Percentiles rank a stretch among this genome's conserved stretches.
Conservation (phyloP, 805 yeast genomes). For the Pichia occidentalis region DNA sequence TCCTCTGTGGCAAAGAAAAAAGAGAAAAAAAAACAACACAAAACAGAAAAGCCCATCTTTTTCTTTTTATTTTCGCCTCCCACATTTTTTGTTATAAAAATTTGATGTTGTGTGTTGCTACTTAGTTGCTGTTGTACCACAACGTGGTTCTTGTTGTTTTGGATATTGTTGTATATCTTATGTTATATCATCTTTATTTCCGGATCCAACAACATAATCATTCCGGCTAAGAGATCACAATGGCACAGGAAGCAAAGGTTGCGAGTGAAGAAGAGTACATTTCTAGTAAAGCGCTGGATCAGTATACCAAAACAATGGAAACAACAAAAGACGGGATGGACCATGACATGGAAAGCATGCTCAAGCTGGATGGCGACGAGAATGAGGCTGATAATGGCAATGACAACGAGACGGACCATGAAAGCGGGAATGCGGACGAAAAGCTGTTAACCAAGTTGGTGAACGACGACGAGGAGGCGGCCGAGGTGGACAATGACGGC, state of each 20-base stretch:
- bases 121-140: background rate
- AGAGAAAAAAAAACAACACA: no score
- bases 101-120: background rate
- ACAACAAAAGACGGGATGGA: background rate
- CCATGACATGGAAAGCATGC: slow-evolving; percentile 3
- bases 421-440: background rate
- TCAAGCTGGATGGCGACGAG: slow-evolving; percentile 1
- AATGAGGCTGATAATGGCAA: background rate
- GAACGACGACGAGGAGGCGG: background rate
- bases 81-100: no score
- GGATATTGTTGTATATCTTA: no score
- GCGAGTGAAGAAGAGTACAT: slow-evolving; percentile 11
- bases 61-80: no score
- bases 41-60: no score
- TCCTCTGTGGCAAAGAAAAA: no score
- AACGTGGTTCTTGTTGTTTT: background rate
- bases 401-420: background rate
- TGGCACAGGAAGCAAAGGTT: background rate
- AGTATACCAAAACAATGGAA: slow-evolving; percentile 13
- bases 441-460: background rate
- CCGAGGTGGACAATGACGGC: slow-evolving; percentile 3
- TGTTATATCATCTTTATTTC: no score
- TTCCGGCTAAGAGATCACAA: no score
- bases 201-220: no score
- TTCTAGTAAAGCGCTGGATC: slow-evolving; percentile 12